Conservation (phyloP, 176 grass and related monocot species). For the Microstegium vimineum region DNA sequence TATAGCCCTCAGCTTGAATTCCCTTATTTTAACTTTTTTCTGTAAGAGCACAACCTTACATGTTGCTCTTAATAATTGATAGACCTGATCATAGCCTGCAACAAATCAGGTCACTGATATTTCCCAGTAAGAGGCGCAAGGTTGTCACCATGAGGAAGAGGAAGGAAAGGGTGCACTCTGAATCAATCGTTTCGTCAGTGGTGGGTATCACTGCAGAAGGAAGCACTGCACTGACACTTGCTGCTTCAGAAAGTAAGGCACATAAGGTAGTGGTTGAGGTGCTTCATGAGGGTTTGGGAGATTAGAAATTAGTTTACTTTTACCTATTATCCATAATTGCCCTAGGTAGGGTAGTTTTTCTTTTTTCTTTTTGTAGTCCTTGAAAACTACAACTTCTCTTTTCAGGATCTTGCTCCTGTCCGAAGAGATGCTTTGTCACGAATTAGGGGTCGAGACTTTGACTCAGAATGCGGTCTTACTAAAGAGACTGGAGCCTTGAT, state of each 20-base stretch:
- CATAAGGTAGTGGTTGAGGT: neutral
- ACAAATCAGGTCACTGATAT: neutral
- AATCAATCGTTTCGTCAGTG: neutral
- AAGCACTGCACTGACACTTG: neutral
- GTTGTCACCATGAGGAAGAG: neutral
- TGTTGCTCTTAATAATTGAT: neutral
- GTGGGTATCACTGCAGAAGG: neutral
- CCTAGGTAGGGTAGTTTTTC: too few relatives aligned
- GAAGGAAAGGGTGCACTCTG: neutral
- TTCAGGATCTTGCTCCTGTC: neutral
- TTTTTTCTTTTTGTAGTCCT: neutral
- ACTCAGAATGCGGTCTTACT: neutral
- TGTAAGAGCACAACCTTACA: neutral
- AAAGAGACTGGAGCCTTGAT: neutral
- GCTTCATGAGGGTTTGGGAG: neutral
- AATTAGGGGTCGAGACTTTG: neutral
- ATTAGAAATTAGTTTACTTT: neutral
- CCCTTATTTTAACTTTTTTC: neutral
- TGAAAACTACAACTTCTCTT: neutral
- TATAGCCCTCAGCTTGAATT: neutral
- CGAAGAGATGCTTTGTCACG: neutral
- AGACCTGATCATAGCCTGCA: slow-evolving; percentile 8
- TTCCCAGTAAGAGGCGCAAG: slow-evolving; percentile 8
- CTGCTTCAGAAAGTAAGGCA: neutral
- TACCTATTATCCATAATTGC: neutral